phyloP scores from a whole-genome alignment of 345 rosid genomes.

The Salix purpurea region DNA sequence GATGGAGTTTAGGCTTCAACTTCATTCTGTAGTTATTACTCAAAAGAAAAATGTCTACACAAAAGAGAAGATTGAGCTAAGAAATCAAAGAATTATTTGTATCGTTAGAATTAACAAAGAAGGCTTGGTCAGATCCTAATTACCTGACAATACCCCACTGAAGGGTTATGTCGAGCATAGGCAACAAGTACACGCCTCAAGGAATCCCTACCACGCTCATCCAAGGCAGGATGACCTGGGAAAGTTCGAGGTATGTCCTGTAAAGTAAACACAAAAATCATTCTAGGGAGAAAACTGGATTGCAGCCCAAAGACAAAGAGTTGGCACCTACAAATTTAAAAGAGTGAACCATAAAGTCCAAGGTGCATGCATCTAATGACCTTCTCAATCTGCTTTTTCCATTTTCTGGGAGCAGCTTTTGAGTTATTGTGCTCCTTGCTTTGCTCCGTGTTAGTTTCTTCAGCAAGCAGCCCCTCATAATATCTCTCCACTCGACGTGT shows the following conservation, averaged over 20 bases:
- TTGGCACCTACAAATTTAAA: constrained; percentile 54
- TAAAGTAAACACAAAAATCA: constrained; percentile 28
- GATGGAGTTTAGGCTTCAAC: neutral
- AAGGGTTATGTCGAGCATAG: constrained; percentile 87
- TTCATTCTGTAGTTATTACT: neutral
- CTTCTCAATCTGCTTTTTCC: constrained; percentile 97
- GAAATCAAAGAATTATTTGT: constrained; percentile 1
- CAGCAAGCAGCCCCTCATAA: constrained; percentile 69
- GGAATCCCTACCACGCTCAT: constrained; percentile 83
- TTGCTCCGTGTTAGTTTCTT: constrained; percentile 46
- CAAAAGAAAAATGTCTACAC: constrained; percentile 7
- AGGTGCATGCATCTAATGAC: constrained; percentile 59
- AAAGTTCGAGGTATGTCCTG: constrained; percentile 95
- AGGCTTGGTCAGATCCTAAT: constrained; percentile 8
- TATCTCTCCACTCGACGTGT: constrained; percentile 71
- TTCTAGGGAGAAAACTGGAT: constrained; percentile 31
- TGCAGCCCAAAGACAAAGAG: constrained; percentile 34
- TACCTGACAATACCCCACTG: constrained; percentile 99
- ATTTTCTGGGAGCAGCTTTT: constrained; percentile 46
- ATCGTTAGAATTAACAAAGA: neutral
- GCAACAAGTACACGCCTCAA: constrained; percentile 84
- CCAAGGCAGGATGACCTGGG: constrained; percentile 94
- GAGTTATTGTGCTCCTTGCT: constrained; percentile 33
- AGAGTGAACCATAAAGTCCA: constrained; percentile 48
- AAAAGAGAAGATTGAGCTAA: constrained; percentile 8